A percentile compares a stretch with the other conserved stretches of the same genome.
Evolutionary conservation across 2,329 filamentous ascomycete genomes (phyloP).

Genomic region (Pyrenochaeta sp.): DNA sequence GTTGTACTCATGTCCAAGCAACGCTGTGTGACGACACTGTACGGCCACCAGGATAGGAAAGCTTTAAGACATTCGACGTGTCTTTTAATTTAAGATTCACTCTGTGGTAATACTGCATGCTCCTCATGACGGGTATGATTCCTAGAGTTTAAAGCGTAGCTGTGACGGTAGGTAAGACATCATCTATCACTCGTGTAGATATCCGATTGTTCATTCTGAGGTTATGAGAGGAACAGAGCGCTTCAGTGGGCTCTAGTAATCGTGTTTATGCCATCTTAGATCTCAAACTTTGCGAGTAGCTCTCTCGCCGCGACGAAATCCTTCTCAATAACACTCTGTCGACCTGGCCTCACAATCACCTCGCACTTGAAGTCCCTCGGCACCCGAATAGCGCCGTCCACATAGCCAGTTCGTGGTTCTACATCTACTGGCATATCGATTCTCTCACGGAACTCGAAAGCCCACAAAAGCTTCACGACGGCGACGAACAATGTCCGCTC

Average conservation of each 20-base stretch:
- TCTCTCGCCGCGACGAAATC: constrained; percentile 1
- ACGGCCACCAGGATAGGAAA: neutral
- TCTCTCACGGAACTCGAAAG: constrained; percentile 47
- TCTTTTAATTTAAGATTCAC: neutral
- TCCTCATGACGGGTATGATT: too few relatives aligned
- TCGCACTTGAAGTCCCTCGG: constrained; percentile 3
- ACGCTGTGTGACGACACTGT: neutral
- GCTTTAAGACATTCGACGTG: neutral
- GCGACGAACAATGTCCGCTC: constrained; percentile 57
- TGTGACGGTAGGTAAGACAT: too few relatives aligned
- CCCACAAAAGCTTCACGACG: constrained; percentile 59
- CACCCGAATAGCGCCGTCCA: constrained; percentile 1
- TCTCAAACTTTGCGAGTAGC: neutral
- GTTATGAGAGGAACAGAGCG: neutral
- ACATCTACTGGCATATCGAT: constrained; percentile 1
- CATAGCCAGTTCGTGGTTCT: constrained; percentile 2
- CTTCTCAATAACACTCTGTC: neutral
- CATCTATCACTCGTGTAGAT: too few relatives aligned
- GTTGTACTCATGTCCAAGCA: neutral
- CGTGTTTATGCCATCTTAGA: neutral
- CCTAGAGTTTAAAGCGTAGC: too few relatives aligned
- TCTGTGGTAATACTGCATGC: neutral
- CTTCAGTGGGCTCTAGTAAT: neutral
- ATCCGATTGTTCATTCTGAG: neutral
- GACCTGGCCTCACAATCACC: neutral